Base-by-base conservation (phyloP, 805 yeast genomes). In the Cyberlindnera sargentensis region DNA sequence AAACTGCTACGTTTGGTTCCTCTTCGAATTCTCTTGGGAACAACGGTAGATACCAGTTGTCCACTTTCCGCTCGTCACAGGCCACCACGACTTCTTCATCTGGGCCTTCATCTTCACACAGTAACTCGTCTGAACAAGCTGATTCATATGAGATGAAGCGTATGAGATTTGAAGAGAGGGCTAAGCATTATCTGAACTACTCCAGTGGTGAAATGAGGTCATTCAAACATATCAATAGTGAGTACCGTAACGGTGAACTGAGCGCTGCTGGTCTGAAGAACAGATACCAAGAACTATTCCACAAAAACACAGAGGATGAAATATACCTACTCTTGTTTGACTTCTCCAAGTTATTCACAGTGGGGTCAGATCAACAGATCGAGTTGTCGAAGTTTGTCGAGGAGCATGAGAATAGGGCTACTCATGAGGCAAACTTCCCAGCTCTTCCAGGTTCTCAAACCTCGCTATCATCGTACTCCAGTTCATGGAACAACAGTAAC, bases 101-200 rank as follows among this genome's bases (percentile, higher is more conserved):
- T 8, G 8, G 8, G 24, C 15, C 33, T 7, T 40, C 42, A 10
- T 27, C 43, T 43, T 43, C 47, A 40, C 49, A 41, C 36, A 56
- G 50, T 34, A 52, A 43, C 35, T 33, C 44, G 8, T 44, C 46
- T 7, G 60, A 54, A 24, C 67, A 63, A 26, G 56, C 51, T n/a
- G 76, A 72, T 43, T 62, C 77, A 4, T 39, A 49, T 23, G 62
- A 61, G 28, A 60, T 73, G 1, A 84, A 78, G 51, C 72, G 67
- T 48, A 64, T 72, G 57, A 72, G 96, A 51, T 70, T 88, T 28
- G 91, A 84, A 49, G 95, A 87, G 59, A 71, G 96, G 56, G 96
- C 95, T 2, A 80, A 82, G 58, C 89, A 84, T 60, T 85, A 87
- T 58, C 63, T 85, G 41, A 71, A 76, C 41, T 78, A 82, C 51